Evolutionary conservation across 371 early-diverging fungal genomes (phyloP), one percentile per base, ranked within the genome.

Genomic region (Circinella umbellata): DNA sequence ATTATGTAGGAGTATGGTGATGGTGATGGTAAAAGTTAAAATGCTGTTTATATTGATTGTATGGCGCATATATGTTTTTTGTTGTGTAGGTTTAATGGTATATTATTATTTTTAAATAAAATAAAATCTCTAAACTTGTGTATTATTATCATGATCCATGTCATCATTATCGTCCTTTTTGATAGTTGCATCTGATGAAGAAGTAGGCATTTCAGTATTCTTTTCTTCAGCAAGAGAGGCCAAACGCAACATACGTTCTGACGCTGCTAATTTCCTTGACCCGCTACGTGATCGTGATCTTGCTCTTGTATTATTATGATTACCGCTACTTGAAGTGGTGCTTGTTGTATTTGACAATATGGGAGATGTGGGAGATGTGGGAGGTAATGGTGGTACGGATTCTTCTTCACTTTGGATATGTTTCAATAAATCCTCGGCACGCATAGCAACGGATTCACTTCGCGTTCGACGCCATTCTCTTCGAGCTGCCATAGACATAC

Each of bases 361-460:
- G 1, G 42, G 11, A 9, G 42, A 42, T 11, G 42, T 42, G 42
- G 42, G 42, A 9, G 42, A 42, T 61, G 73, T 69, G 5, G 27
- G 27, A 27, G 80, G 76, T 27, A 76, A 36, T 1, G 82, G 75
- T 0, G 81, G 77, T 7, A 69, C 42, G 6, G 42, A 57, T 27
- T 82, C 86, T 59, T 81, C 82, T 64, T 81, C 84, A 48, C 72
- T 89, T 73, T 89, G 88, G 18, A 91, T 90, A 67, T 89, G 83
- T 38, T 86, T 84, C 27, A 93, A 73, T 72, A 93, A 78, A 75
- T 93, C 92, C 62, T 91, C 84, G 0, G 92, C 93, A 64, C 90
- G 90, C 13, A 88, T 81, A 4, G 89, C 85, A 62, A 91, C 84
- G 1, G 86, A 89, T 18, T 88, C 88, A 35, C 87, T 85, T 51